Conservation (phyloP, 306 rosid genomes). For the Trifolium repens region DNA sequence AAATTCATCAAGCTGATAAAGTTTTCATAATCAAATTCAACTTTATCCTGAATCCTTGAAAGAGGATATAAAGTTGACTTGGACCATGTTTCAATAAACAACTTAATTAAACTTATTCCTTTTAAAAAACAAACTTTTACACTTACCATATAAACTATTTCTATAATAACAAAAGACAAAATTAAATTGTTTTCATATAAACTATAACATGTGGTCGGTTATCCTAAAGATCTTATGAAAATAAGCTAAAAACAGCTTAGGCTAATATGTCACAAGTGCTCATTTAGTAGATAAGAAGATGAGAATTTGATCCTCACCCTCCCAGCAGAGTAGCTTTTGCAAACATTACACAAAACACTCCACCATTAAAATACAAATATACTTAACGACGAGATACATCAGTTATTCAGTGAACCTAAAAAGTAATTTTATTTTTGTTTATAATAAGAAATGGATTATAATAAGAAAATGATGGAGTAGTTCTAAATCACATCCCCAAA, state of each 20-base stretch:
- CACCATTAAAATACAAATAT: background rate
- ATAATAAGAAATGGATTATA: no score
- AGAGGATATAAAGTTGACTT: background rate
- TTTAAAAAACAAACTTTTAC: no score
- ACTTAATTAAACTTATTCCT: no score
- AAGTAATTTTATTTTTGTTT: no score
- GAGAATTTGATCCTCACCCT: no score
- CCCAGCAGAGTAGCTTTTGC: background rate
- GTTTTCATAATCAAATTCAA: background rate
- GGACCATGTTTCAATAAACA: background rate
- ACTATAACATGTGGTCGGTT: background rate
- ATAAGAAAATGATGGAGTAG: no score
- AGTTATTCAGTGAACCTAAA: no score
- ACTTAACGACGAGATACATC: background rate
- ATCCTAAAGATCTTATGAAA: background rate
- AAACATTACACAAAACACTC: background rate
- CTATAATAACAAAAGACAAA: no score
- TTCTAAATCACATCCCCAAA: constrained; percentile 17
- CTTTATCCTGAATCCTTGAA: background rate
- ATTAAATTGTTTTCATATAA: background rate
- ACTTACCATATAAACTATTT: no score
- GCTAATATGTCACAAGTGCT: no score
- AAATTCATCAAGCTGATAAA: constrained; percentile 22
- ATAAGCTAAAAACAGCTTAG: background rate
- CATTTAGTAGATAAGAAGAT: no score